Evolutionary conservation across 192 early-diverging fungal species (phyloP).

Genomic region (Coemansia sp.): DNA sequence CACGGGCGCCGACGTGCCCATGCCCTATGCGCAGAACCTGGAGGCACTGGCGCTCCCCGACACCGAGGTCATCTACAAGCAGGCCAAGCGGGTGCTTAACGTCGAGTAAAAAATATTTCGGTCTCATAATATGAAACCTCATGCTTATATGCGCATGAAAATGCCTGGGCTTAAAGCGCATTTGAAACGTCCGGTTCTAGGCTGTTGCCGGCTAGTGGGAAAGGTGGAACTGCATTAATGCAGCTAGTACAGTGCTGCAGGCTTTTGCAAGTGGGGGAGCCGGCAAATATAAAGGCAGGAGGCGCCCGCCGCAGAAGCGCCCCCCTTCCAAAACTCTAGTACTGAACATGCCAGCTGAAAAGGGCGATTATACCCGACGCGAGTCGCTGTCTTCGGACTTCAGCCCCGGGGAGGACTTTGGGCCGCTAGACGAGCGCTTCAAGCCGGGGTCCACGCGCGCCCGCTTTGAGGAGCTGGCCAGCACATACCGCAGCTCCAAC

Average conservation of each 20-base stretch:
- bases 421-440: constrained; percentile 27
- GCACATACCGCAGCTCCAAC: constrained; percentile 35
- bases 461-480: constrained; percentile 48
- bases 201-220: too few species aligned
- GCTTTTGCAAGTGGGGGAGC: too few species aligned
- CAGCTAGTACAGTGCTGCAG: too few species aligned
- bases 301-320: too few species aligned
- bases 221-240: too few species aligned
- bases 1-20: constrained; percentile 96
- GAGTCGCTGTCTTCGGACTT: constrained; percentile 27
- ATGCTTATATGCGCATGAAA: constrained; percentile 1
- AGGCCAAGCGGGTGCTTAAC: constrained; percentile 63
- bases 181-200: too few species aligned
- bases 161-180: not conserved
- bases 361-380: constrained; percentile 17
- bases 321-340: constrained; percentile 1
- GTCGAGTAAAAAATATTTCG: constrained; percentile 24
- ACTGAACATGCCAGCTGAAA: constrained; percentile 3
- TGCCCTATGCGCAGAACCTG: constrained; percentile 94
- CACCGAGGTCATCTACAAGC: constrained; percentile 76
- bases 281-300: too few species aligned
- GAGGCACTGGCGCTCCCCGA: constrained; percentile 86
- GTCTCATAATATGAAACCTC: too few species aligned
- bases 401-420: constrained; percentile 27
- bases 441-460: constrained; percentile 43